Base-by-base conservation (phyloP, 352 stramenopile species). In the Phytophthora macrochlamydospora region DNA sequence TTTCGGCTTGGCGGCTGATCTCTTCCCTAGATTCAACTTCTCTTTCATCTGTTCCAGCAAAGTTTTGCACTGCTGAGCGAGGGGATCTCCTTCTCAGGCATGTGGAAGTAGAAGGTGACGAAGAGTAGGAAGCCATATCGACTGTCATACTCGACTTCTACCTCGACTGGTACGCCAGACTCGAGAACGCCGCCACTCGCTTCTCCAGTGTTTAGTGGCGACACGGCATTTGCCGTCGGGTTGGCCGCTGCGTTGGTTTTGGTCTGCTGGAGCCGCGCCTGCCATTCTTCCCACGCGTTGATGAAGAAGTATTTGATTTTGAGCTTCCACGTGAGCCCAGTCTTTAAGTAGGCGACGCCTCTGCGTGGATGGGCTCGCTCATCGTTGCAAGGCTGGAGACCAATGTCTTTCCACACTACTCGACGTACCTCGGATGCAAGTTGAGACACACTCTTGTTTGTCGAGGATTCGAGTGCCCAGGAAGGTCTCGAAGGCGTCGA, bases 91-190 rank as follows among this genome's bases (percentile, higher is more conserved):
- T 70, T 74, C 42, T 75, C 65, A 48, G 53, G 63, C 3, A 74
- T 50, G 13, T 75, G 77, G 48, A 85, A 85, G 38, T 73, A 75
- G 59, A 89, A 83, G 24, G 62, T 81, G 44, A 85, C 73, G 24
- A 80, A 81, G n/a, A 85, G 72, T 38, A 87, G 29, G 35, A 83
- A 87, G 9, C 71, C 78, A 38, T 85, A 75, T 28, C 77, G 76
- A 56, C 77, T 84, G 54, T 89, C 59, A 60, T 91, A 83, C 59
- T 85, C 70, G 7, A 92, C 77, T 52, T 95, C 89, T 4, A 98
- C 80, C 51, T 84, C 76, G 11, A 97, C 90, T 7, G 78, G 78
- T 42, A 77, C 67, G 3, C 67, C 70, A 28, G 55, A 52, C 2
- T 75, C 59, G 13, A 78, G 59, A 29, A 82, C 24, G 28, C 60